Percentiles rank a stretch among this genome's conserved stretches.
Evolutionary conservation across 257 asterid genomes (phyloP).

Genomic region (Solanum okadae): DNA sequence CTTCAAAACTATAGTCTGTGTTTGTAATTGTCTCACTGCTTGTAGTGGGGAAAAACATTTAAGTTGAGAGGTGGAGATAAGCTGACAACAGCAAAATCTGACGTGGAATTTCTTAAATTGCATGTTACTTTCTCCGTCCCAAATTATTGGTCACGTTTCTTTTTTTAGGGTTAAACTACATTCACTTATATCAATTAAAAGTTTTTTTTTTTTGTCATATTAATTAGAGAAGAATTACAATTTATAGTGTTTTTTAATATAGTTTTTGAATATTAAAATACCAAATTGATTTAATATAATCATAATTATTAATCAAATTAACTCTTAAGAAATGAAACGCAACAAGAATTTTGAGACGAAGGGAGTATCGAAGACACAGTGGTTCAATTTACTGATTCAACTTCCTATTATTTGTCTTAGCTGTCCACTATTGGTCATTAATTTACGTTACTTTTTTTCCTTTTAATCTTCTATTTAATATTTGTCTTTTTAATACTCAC

Average conservation of each 20-base stretch:
- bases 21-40: background rate
- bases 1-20: background rate
- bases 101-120: background rate
- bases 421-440: background rate
- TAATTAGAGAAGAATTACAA: rapidly evolving
- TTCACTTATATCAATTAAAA: background rate
- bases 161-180: background rate
- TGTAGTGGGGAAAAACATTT: background rate
- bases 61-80: background rate
- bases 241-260: background rate
- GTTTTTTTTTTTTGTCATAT: background rate
- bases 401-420: background rate
- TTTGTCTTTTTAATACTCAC: background rate
- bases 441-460: background rate
- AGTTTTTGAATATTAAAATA: background rate
- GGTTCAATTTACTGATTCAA: background rate
- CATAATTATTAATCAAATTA: background rate
- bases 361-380: too few relatives aligned
- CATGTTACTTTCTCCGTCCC: background rate
- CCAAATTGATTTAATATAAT: rapidly evolving
- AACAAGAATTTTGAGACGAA: background rate
- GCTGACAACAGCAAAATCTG: background rate
- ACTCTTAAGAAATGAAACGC: rapidly evolving
- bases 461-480: background rate
- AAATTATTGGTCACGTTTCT: background rate